phyloP scores from a whole-genome alignment of 805 yeast genomes.

The Lachancea nothofagi region DNA sequence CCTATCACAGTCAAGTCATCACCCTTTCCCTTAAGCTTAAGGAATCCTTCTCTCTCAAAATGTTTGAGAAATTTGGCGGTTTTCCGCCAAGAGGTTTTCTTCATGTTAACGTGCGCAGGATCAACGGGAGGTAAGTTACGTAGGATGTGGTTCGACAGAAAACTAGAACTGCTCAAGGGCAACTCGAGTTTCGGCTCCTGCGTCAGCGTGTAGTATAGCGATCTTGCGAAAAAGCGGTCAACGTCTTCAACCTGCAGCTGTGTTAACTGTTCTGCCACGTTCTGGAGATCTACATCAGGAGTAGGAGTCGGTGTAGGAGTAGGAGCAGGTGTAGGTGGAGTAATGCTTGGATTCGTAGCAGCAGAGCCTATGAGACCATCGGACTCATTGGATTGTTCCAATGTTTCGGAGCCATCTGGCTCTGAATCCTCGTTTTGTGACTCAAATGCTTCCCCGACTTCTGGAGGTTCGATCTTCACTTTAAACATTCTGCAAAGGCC shows the following conservation, averaged over 20 bases:
- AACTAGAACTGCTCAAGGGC: constrained; percentile 69
- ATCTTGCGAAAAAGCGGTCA: constrained; percentile 67
- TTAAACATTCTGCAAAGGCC: constrained; percentile 50
- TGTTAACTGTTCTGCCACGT: constrained; percentile 36
- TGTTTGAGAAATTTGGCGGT: constrained; percentile 78
- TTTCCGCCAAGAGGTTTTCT: constrained; percentile 86
- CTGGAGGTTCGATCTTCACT: constrained; percentile 41
- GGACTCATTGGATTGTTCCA: too few species aligned
- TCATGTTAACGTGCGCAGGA: constrained; percentile 48
- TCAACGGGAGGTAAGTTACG: constrained; percentile 71
- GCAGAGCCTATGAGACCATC: too few species aligned
- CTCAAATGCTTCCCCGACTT: constrained; percentile 8
- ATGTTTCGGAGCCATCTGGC: too few species aligned
- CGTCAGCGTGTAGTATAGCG: constrained; percentile 65
- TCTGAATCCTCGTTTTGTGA: constrained; percentile 10
- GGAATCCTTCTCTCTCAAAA: constrained; percentile 69
- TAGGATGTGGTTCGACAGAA: constrained; percentile 65
- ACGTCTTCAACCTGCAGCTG: constrained; percentile 54
- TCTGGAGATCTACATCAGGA: constrained; percentile 14
- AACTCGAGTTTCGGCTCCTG: constrained; percentile 44
- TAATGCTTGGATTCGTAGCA: too few species aligned
- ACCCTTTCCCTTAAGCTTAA: constrained; percentile 76
- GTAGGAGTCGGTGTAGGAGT: too few species aligned
- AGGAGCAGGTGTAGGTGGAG: too few species aligned
- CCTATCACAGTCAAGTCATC: constrained; percentile 63